These are phyloP conservation scores for Sphagnum contortum DNA, from an alignment of 225 moss, liverwort and hornwort species.

Conservation along the genomic window DNA sequence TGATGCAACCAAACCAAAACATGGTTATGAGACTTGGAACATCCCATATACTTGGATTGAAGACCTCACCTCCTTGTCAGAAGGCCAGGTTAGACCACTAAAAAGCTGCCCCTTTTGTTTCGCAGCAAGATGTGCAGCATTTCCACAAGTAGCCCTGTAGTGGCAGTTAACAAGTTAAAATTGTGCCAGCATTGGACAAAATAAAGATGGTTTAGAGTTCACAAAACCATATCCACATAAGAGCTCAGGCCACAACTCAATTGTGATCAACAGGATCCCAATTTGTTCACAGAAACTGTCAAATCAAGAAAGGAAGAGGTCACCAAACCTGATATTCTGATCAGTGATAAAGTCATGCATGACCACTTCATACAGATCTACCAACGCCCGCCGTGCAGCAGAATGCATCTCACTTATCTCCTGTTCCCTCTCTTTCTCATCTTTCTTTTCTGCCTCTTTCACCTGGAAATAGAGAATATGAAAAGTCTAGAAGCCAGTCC, in stretches of 20 bases:
- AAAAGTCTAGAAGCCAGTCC: not conserved
- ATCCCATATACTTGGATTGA: too few relatives aligned
- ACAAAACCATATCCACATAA: too few relatives aligned
- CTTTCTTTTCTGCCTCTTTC: constrained; percentile 19
- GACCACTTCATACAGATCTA: constrained; percentile 74
- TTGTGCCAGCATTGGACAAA: too few relatives aligned
- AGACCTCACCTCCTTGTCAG: constrained; percentile 15
- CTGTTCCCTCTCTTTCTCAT: constrained; percentile 27
- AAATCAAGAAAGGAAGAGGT: too few relatives aligned
- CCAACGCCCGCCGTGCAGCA: constrained; percentile 46
- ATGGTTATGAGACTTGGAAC: too few relatives aligned
- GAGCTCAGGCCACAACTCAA: too few relatives aligned
- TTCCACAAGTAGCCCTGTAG: constrained; percentile 56
- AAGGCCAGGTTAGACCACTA: constrained; percentile 65
- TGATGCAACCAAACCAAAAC: too few relatives aligned
- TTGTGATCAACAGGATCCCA: too few relatives aligned
- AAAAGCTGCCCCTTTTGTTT: constrained; percentile 64
- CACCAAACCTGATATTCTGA: constrained; percentile 45
- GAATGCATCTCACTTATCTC: constrained; percentile 36
- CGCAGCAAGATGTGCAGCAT: constrained; percentile 32
- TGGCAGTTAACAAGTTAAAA: not conserved
- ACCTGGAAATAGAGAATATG: constrained; percentile 13
- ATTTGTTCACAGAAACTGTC: too few relatives aligned
- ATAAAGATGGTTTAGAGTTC: too few relatives aligned
- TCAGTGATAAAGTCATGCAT: constrained; percentile 83